These are phyloP conservation scores for Elsinoe arachidis DNA, from an alignment of 2,329 filamentous ascomycete species.

Conservation along the genomic window DNA sequence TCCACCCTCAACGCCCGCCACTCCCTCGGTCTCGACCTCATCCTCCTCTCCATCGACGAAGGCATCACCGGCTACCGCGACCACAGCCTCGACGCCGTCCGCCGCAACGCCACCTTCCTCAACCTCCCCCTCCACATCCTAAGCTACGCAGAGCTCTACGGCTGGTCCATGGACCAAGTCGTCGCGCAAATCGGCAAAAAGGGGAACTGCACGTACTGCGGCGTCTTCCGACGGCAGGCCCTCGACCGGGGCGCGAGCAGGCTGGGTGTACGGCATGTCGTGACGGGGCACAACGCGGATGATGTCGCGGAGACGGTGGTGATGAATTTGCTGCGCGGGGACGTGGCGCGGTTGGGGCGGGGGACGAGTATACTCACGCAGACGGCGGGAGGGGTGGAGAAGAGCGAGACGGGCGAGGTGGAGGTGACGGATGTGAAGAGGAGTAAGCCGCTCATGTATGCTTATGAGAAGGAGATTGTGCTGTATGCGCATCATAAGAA, in stretches of 20 bases:
- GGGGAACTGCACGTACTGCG: constrained; percentile 97
- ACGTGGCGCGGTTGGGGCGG: constrained; percentile 75
- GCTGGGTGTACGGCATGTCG: constrained; percentile 81
- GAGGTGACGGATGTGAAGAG: constrained; percentile 73
- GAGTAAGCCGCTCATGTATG: constrained; percentile 95
- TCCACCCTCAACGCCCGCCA: constrained; percentile 91
- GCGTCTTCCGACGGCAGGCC: constrained; percentile 89
- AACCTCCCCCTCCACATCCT: constrained; percentile 86
- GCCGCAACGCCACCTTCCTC: constrained; percentile 85
- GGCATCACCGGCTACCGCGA: constrained; percentile 96
- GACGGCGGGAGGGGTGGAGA: constrained; percentile 36
- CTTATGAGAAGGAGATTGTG: constrained; percentile 98
- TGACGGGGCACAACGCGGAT: constrained; percentile 96
- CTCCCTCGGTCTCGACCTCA: constrained; percentile 74
- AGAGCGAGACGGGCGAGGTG: constrained; percentile 15
- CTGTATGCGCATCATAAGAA: constrained; percentile 95
- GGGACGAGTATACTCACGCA: constrained; percentile 80
- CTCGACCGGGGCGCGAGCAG: constrained; percentile 85
- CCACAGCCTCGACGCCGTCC: constrained; percentile 92
- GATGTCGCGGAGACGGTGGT: constrained; percentile 95
- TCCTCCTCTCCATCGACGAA: constrained; percentile 88
- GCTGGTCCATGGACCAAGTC: constrained; percentile 99
- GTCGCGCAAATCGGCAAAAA: constrained; percentile 95
- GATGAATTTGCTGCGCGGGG: constrained; percentile 91
- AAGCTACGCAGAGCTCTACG: constrained; percentile 87